Evolutionary conservation across 2,329 filamentous ascomycete genomes (phyloP), one percentile per base, ranked within the genome.

Genomic region (Pseudogymnoascus pannorum): DNA sequence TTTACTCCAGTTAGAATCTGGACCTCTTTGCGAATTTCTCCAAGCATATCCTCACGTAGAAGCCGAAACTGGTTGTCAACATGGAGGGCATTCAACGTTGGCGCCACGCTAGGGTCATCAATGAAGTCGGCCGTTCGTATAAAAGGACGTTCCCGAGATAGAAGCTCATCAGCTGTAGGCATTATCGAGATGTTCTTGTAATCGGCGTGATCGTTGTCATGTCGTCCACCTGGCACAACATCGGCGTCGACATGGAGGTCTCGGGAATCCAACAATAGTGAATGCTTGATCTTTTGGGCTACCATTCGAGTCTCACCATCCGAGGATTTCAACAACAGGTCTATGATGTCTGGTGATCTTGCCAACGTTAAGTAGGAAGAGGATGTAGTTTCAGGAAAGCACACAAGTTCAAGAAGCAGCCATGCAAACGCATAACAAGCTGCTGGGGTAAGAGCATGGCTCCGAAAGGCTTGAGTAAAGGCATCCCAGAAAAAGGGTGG

Each of bases 1-100:
- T 80, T 84, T n/a, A 73, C 74, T 0, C 78, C 79, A 9, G 71
- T 74, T 0, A 80, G 76, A 4, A 78, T 73, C 26, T 83, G 78
- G 0, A 87, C 70, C 57, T 88, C 86, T 7, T 85, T 81, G 1
- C 84, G 79, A 2, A 92, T 74, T 64, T 88, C 86, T 0, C 77
- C 81, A 0, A 91, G 72, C 78, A 91, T 86, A 64, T 91, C 88
- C 66, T 92, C 87, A 2, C 88, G 76, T 0, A 90, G 75, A 0
- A 91, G 77, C 0, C 88, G 85, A 65, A 88, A 92, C 59, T 90
- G 85, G 67, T 87, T 89, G 67, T 89, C 88, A 0, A 89, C 71
- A 68, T 91, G 85, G 78, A 0, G 70, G 66, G 1, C 74, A 42
- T 5, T 35, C 62, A 11, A 68, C 31, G 1, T 74, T 61, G 33